Conservation (phyloP, 106 monocot species). For the Posidonia australis region DNA sequence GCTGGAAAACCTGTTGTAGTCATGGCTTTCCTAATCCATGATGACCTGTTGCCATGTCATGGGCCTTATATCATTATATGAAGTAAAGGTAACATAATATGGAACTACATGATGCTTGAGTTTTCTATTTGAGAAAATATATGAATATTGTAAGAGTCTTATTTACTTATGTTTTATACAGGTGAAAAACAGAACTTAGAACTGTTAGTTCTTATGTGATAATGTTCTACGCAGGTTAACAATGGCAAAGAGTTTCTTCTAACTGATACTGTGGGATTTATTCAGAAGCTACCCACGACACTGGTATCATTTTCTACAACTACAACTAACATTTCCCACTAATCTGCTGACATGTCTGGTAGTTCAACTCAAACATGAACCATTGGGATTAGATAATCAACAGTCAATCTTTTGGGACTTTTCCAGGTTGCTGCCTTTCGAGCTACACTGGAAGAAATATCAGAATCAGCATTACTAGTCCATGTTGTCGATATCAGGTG, state of each 20-base stretch:
- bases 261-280: constrained; percentile 96
- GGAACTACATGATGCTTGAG: too few relatives aligned
- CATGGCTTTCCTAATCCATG: too few relatives aligned
- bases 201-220: neutral
- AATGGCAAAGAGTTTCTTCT: constrained; percentile 89
- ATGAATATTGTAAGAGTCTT: too few relatives aligned
- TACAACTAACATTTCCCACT: neutral
- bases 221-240: constrained; percentile 46
- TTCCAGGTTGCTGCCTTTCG: constrained; percentile 92
- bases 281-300: constrained; percentile 86
- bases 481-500: constrained; percentile 98
- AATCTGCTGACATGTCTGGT: neutral
- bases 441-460: constrained; percentile 95
- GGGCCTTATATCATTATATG: too few relatives aligned
- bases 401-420: neutral
- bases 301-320: constrained; percentile 40
- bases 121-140: too few relatives aligned
- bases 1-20: too few relatives aligned
- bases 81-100: too few relatives aligned
- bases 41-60: too few relatives aligned
- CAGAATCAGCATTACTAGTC: constrained; percentile 78
- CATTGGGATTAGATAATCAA: neutral
- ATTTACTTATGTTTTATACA: too few relatives aligned
- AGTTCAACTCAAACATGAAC: too few relatives aligned
- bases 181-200: neutral